These are phyloP conservation scores for Phaseolus coccineus DNA, from an alignment of 331 rosid species.

Conservation along the genomic window DNA sequence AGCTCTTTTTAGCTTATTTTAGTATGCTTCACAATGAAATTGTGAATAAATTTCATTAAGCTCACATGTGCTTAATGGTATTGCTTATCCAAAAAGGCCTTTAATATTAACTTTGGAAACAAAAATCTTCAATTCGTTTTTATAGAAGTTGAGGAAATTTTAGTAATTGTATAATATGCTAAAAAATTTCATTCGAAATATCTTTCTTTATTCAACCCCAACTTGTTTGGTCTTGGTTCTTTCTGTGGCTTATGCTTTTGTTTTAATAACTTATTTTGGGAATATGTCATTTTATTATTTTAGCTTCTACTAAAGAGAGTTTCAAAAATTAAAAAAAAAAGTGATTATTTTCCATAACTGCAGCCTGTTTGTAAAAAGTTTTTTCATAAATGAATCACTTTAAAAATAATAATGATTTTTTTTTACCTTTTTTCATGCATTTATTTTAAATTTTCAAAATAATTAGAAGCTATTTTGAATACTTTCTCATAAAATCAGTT, in stretches of 20 bases:
- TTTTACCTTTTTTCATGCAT: no score
- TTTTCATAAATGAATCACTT: no score
- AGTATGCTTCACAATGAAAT: not conserved
- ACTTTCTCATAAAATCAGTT: no score
- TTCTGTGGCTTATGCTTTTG: constrained; percentile 18
- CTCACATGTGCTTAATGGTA: not conserved
- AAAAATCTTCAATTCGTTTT: not conserved
- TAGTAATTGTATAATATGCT: not conserved
- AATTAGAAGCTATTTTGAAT: no score
- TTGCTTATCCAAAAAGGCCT: not conserved
- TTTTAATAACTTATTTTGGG: not conserved
- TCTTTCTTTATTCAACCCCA: not conserved
- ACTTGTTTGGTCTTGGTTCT: not conserved
- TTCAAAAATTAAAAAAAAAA: not conserved
- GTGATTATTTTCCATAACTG: not conserved
- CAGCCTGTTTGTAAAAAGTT: not conserved
- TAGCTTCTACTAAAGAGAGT: not conserved
- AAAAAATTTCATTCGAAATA: constrained; percentile 1
- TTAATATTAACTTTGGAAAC: constrained; percentile 6
- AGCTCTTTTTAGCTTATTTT: not conserved
- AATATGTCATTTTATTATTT: not conserved
- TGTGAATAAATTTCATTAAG: not conserved
- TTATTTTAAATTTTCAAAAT: no score
- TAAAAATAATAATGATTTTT: no score
- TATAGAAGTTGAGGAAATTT: constrained; percentile 24